Evolutionary conservation across 176 grass and related monocot genomes (phyloP).

Genomic region (Musa beccarii): DNA sequence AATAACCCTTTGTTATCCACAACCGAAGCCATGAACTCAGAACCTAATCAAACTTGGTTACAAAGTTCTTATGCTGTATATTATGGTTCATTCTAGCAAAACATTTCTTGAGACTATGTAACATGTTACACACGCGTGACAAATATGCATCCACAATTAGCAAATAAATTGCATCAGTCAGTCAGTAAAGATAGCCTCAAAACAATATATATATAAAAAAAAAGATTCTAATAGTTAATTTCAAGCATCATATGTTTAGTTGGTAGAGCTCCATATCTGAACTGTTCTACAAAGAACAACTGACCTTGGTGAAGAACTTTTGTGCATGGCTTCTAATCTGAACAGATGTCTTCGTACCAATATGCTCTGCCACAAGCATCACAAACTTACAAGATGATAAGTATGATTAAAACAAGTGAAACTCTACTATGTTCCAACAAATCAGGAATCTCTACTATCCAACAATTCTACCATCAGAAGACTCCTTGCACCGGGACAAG

Average conservation of each 20-base stretch:
- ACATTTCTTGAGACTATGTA: too few species aligned
- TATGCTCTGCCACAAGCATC: constrained; percentile 58
- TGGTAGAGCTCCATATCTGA: constrained; percentile 14
- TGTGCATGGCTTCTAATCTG: constrained; percentile 99
- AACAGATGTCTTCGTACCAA: constrained; percentile 95
- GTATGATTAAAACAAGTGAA: not conserved
- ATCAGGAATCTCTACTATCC: not conserved
- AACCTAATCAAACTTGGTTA: too few species aligned
- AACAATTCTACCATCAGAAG: too few species aligned
- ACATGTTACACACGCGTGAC: too few species aligned
- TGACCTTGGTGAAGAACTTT: constrained; percentile 98
- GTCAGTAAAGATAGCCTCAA: not conserved
- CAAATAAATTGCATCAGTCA: too few species aligned
- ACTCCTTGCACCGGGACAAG: too few species aligned
- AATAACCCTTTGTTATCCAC: too few species aligned
- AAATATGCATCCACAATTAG: too few species aligned
- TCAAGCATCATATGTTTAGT: not conserved
- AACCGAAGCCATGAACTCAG: too few species aligned
- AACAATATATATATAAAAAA: not conserved
- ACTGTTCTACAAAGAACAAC: constrained; percentile 29
- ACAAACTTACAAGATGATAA: constrained; percentile 19
- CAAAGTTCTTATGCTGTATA: too few species aligned
- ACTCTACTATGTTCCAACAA: constrained; percentile 11
- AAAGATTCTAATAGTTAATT: not conserved
- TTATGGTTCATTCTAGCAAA: too few species aligned